A percentile compares a stretch with the other conserved stretches of the same genome.
These are phyloP conservation scores for Marasmius oreades DNA, from an alignment of 1,284 basidiomycete genomes.

Conservation along the genomic window DNA sequence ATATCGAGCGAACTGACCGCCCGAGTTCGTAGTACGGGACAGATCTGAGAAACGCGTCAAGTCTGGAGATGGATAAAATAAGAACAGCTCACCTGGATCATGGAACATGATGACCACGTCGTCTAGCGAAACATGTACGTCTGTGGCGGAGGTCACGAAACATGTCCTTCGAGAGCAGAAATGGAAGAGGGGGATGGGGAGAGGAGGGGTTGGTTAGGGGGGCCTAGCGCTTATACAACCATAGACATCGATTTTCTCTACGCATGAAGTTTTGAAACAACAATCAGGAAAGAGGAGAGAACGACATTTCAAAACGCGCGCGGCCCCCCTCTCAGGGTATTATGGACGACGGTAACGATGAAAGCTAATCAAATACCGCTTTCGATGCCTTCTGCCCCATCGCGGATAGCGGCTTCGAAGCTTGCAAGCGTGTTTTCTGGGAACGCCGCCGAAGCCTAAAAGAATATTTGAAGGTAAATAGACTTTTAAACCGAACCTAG, in stretches of 20 bases:
- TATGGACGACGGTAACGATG: slow-evolving; percentile 15
- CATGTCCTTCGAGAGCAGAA: slow-evolving; percentile 21
- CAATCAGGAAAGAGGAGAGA: not conserved
- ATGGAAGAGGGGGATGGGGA: slow-evolving; percentile 9
- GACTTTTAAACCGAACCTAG: not conserved
- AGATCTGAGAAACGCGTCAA: slow-evolving; percentile 41
- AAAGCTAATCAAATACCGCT: slow-evolving; percentile 63
- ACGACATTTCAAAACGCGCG: not conserved
- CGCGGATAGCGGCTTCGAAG: slow-evolving; percentile 89
- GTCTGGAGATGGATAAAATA: slow-evolving; percentile 2
- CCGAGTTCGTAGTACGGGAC: slow-evolving; percentile 65
- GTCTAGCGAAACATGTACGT: slow-evolving; percentile 94
- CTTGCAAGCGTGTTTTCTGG: slow-evolving; percentile 93
- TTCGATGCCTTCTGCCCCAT: slow-evolving; percentile 95
- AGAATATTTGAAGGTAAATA: slow-evolving; percentile 13
- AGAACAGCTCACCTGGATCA: slow-evolving; percentile 67
- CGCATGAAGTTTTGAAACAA: not conserved
- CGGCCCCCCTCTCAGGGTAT: not conserved
- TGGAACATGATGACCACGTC: slow-evolving; percentile 94
- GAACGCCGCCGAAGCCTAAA: slow-evolving; percentile 78
- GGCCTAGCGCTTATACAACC: slow-evolving; percentile 7
- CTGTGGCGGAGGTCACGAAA: slow-evolving; percentile 58
- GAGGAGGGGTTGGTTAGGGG: not conserved
- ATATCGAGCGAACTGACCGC: slow-evolving; percentile 37
- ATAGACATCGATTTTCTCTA: not conserved